Evolutionary conservation across 768 basidiomycete species (phyloP), one percentile per base, ranked within the genome.

Genomic region (Suillus ampliporus): DNA sequence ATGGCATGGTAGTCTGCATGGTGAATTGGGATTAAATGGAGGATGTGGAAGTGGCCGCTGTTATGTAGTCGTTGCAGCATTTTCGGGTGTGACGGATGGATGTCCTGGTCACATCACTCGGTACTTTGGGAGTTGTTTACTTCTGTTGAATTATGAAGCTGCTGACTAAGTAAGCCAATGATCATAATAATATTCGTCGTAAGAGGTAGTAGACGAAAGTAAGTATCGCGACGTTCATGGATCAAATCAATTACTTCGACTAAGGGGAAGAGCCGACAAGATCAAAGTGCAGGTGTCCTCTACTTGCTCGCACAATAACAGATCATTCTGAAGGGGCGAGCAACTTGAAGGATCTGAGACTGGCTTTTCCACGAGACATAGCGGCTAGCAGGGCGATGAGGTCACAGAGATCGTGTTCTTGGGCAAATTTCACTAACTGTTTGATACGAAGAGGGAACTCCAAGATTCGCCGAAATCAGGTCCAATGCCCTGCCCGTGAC

Each of bases 401-500:
- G 69, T 70, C 57, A 84, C 66, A 17, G 63, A 26, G 11, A 53
- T 50, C 21, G n/a, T 19, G 15, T 14, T 44, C 21, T 44, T 13
- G 5, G 4, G 38, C 13, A 15, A 38, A 5, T 5, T 15, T 64
- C 41, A 61, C 74, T 47, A 14, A 75, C 70, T 6, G 50, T 35
- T 53, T 47, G 60, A 58, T 56, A 48, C 23, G 62, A 61, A 35
- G 41, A 37, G 41, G 60, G 23, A 65, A 65, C 58, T 65, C 56
- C 64, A 46, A 76, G 66, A 37, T 68, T 64, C 13, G 64, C 64
- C 19, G 77, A 76, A 50, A 85, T 71, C 44, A 86, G 69, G 68
- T 92, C 91, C 46, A 92, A 75, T 11, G 84, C 90, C 67, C 78
- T 86, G 1, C 91, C 91, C 11, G 84, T 79, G 13, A 82, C 72